phyloP scores from a whole-genome alignment of 306 rosid species.

The Inga laurina region DNA sequence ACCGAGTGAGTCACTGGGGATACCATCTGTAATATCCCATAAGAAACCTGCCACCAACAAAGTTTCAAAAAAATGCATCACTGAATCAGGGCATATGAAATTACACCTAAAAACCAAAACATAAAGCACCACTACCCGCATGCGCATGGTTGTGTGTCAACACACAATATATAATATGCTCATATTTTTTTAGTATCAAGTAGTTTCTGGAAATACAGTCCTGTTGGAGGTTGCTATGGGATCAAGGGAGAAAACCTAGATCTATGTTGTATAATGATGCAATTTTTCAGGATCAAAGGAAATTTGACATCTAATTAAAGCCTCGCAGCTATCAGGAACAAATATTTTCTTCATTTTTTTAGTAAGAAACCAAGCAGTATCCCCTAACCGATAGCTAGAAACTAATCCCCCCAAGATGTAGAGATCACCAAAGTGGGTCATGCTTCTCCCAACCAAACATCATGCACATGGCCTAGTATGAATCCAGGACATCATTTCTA shows the following conservation, averaged over 20 bases:
- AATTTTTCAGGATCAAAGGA: not conserved
- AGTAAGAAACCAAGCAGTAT: not conserved
- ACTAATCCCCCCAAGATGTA: too few relatives aligned
- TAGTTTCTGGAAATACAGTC: not conserved
- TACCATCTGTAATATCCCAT: slow-evolving; percentile 59
- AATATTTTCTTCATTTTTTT: not conserved
- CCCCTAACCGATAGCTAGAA: too few relatives aligned
- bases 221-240: not conserved
- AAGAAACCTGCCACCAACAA: slow-evolving; percentile 58
- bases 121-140: not conserved
- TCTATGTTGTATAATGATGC: not conserved
- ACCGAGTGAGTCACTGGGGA: slow-evolving; percentile 80
- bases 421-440: too few relatives aligned
- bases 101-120: not conserved
- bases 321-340: not conserved
- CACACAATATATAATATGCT: not conserved
- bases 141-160: not conserved
- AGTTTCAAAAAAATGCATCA: not conserved
- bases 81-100: not conserved
- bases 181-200: not conserved
- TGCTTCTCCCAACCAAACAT: too few relatives aligned
- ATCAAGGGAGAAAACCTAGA: not conserved
- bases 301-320: not conserved
- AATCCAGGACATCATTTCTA: too few relatives aligned
- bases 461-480: too few relatives aligned